Conservation (phyloP, 257 asterid species). For the Solanum chilense region DNA sequence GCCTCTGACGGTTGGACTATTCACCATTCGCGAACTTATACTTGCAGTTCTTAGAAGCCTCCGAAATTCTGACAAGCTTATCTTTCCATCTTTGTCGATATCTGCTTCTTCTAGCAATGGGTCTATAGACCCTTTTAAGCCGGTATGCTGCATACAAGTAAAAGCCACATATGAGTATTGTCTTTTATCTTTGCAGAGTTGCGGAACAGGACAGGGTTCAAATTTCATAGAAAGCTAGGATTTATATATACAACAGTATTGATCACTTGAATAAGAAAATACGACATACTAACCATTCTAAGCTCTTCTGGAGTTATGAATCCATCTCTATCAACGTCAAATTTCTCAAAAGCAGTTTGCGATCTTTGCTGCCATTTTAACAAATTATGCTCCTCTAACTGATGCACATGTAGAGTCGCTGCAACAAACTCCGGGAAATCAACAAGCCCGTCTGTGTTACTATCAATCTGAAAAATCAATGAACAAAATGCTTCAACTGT, state of each 20-base stretch:
- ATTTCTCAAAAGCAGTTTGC: slow-evolving; percentile 81
- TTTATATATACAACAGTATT: background rate
- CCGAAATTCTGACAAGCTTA: slow-evolving; percentile 87
- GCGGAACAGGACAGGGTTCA: background rate
- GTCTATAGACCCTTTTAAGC: slow-evolving; percentile 71
- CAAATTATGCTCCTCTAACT: slow-evolving; percentile 80
- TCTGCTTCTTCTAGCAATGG: slow-evolving; percentile 96
- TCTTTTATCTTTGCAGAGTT: background rate
- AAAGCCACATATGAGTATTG: background rate
- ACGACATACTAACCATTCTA: slow-evolving; percentile 50
- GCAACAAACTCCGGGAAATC: slow-evolving; percentile 96
- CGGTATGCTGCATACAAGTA: slow-evolving; percentile 47
- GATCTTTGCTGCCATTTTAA: slow-evolving; percentile 81
- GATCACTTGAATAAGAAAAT: background rate
- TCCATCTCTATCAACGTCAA: slow-evolving; percentile 90
- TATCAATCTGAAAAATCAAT: slow-evolving; percentile 58
- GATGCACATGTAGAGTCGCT: slow-evolving; percentile 91
- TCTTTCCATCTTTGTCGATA: slow-evolving; percentile 87
- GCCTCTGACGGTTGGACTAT: slow-evolving; percentile 30
- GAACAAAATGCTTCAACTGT: background rate
- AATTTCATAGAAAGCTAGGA: background rate
- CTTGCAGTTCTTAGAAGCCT: slow-evolving; percentile 93
- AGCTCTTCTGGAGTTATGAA: slow-evolving; percentile 89
- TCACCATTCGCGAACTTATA: slow-evolving; percentile 42
- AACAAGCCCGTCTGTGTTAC: slow-evolving; percentile 91